Base-by-base conservation (phyloP, 2,329 filamentous ascomycete species). In the Rhynchosporium agropyri region DNA sequence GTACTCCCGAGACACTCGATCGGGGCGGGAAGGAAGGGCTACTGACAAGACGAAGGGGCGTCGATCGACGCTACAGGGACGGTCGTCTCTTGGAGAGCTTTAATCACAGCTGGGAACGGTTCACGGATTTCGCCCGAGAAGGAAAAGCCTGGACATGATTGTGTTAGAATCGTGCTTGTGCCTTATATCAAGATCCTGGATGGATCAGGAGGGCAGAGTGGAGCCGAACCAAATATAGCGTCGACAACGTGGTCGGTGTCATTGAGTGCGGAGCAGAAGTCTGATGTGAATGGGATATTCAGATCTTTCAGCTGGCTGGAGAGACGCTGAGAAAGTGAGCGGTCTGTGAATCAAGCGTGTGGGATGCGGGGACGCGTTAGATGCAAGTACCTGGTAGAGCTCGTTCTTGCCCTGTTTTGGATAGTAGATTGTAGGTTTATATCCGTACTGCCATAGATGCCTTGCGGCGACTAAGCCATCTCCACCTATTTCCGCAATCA, bases 401-500 rank as follows among this genome's bases (percentile, higher is more conserved):
- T 97, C 92, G 68, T 92, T 94, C 74, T 94, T 95, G 75, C 89
- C 88, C 61, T 91, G 86, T 77, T 98, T 98, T 0, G 95, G 95
- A 73, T 96, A 98, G 79, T 95, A 98, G 50, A 99, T 82, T 8
- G 86, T 89, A 3, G 94, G 93, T 29, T 85, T 84, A 77, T 98
- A 99, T 65, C 95, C 94, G 75, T 96, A 98, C 74, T 97, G 90
- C 74, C 86, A 87, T 4, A 99, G 84, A 77, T 99, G 95, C 31
- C 95, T 88, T 59, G 95, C 95, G 54, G 94, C 93, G 33, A 99
- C 95, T 3, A 99, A 85, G 2, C 95, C 95, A 76, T 99, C 95
- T 43, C 95, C 95, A 66, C 95, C 91, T 93, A 48, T 46, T 31
- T 26, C 1, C 8, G 4, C 20, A 13, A 15, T 43, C 20, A 43